These are phyloP conservation scores for Scheffersomyces parashehatae DNA, from an alignment of 1,139 yeast species.

Conservation along the genomic window DNA sequence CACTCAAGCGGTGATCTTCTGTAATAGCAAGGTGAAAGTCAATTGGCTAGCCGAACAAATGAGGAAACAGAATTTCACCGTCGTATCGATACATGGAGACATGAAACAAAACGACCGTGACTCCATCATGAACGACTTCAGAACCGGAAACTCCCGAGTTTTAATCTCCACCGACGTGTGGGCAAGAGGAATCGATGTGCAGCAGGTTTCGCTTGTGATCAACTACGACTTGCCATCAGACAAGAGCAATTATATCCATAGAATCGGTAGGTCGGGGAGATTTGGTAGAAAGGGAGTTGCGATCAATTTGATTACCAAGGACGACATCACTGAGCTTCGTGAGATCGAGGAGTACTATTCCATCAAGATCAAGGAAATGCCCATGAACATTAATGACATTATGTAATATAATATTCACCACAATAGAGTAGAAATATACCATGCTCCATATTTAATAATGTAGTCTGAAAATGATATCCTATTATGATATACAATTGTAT, in stretches of 20 bases:
- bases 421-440: too few species aligned
- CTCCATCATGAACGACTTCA: conserved; percentile 81
- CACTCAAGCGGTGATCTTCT: conserved; percentile 94
- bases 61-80: conserved; percentile 80
- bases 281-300: conserved; percentile 97
- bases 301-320: conserved; percentile 77
- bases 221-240: conserved; percentile 88
- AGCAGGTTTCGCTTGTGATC: conserved; percentile 92
- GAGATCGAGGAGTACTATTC: conserved; percentile 79
- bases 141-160: conserved; percentile 77
- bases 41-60: conserved; percentile 87
- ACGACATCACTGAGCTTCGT: conserved; percentile 59
- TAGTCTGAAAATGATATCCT: too few species aligned
- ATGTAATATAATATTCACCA: conserved; percentile 16
- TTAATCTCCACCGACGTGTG: conserved; percentile 93
- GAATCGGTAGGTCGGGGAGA: conserved; percentile 94
- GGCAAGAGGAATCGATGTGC: conserved; percentile 98
- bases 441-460: too few species aligned
- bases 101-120: conserved; percentile 95
- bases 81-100: conserved; percentile 94
- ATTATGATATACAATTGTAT: too few species aligned
- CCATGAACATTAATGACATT: conserved; percentile 63
- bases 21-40: conserved; percentile 89
- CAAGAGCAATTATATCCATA: conserved; percentile 86
- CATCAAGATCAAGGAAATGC: conserved; percentile 84